A percentile compares a stretch with the other conserved stretches of the same genome.
Conservation (phyloP, 73 alveolate genomes). For the Paramecium primaurelia region DNA sequence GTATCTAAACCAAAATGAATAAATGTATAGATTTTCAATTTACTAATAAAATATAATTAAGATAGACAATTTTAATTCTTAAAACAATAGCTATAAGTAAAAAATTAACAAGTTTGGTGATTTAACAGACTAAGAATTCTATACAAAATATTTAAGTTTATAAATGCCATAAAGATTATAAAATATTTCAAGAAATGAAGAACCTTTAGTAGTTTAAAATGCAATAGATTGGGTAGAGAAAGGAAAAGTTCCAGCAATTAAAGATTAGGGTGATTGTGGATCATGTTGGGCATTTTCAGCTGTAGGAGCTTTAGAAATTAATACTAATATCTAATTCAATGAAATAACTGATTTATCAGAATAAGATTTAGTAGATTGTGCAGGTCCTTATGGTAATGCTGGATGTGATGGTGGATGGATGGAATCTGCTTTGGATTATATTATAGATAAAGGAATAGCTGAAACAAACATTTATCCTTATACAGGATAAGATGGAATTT, state of each 20-base stretch:
- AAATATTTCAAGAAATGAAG: not conserved
- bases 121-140: not conserved
- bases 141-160: not conserved
- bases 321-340: conserved; percentile 44
- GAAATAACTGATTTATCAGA: conserved; percentile 54
- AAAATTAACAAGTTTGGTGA: not conserved
- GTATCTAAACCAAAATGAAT: not conserved
- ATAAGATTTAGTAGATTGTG: conserved; percentile 75
- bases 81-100: not conserved
- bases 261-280: conserved; percentile 80
- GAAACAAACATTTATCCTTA: conserved; percentile 70
- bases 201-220: not conserved
- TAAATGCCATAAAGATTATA: not conserved
- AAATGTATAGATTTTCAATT: not conserved
- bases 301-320: conserved; percentile 84
- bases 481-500: not conserved
- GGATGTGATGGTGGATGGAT: conserved; percentile 82
- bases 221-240: not conserved
- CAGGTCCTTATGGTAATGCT: conserved; percentile 61
- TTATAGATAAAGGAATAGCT: conserved; percentile 34
- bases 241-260: conserved; percentile 20
- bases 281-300: conserved; percentile 89
- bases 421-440: conserved; percentile 59
- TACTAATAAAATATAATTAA: not conserved
- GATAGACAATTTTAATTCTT: not conserved